Evolutionary conservation across 139 green algal species (phyloP), one percentile per base, ranked within the genome.

Genomic region (Ettlia oleoabundans): DNA sequence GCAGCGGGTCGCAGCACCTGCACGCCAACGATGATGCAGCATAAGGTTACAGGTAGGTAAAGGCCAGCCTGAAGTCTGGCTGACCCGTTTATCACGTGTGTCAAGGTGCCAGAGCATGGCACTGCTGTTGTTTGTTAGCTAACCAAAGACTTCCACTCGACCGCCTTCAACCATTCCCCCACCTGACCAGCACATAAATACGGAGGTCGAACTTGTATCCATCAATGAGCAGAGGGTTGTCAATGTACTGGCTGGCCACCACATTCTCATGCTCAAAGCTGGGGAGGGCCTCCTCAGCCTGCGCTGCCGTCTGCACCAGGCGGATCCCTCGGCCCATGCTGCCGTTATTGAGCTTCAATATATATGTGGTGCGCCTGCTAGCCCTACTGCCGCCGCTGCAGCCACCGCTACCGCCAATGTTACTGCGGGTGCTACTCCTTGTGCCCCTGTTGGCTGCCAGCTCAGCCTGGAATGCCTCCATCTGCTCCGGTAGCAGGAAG

Each of bases 321-420:
- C 83, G 82, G 74, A 97, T 97, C 76, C 93, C 93, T 2, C 85
- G 88, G 30, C 93, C 93, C 87, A 92, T 88, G 74, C 93, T 95
- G 10, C 94, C 94, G 4, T 91, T 91, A 63, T 96, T 91, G 7
- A 94, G 93, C 86, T 98, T 98, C 26, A 97, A 62, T 66, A 98
- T 97, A 78, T 89, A 96, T 0, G 92, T 91, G 35, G 89, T 24
- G 22, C 35, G 28, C 40, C 26, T 21, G 40, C 40, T 30, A 3
- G 26, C 32, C 30, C 5, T 26, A 4, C n/a, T 24, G 69, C 4
- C 69, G n/a, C n/a, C n/a, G n/a, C n/a, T n/a, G n/a, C n/a, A n/a
- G n/a, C n/a, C n/a, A n/a, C n/a, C n/a, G n/a, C n/a, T n/a, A 26
- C 42, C 47, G 70, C 43, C 8, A 30, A 19, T 9, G 41, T 42